phyloP scores from a whole-genome alignment of 2,329 filamentous ascomycete species.

The Aspergillus sp. region DNA sequence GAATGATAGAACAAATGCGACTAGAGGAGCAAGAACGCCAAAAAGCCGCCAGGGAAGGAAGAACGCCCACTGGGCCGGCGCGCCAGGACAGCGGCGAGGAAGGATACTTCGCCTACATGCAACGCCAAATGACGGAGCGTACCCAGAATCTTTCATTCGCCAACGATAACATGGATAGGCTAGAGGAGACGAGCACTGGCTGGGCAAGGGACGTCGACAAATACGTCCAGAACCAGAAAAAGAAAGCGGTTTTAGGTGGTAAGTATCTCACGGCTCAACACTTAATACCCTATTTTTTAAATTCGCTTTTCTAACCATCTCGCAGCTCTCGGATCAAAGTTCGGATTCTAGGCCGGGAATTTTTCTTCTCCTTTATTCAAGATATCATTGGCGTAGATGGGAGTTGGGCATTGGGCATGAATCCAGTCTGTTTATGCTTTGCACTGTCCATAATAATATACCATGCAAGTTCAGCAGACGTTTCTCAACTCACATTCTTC shows the following conservation, averaged over 20 bases:
- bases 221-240: conserved; percentile 83
- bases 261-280: conserved; percentile 21
- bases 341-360: conserved; percentile 35
- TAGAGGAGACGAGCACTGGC: conserved; percentile 76
- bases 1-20: conserved; percentile 77
- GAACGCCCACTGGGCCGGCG: conserved; percentile 24
- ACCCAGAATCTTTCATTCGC: conserved; percentile 83
- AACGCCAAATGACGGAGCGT: conserved; percentile 81
- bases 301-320: conserved; percentile 3
- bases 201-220: conserved; percentile 90
- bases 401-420: not conserved
- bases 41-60: conserved; percentile 37
- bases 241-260: conserved; percentile 72
- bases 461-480: not conserved
- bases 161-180: conserved; percentile 78
- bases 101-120: conserved; percentile 74
- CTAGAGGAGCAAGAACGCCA: conserved; percentile 65
- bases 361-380: not conserved
- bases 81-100: conserved; percentile 54
- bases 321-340: conserved; percentile 43
- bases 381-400: not conserved
- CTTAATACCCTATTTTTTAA: not conserved
- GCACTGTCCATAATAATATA: not conserved
- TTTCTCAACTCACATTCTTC: not conserved
- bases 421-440: not conserved